Percentiles rank a stretch among this genome's conserved stretches.
Evolutionary conservation across 2,329 filamentous ascomycete species (phyloP).

Genomic region (Cercospora zeina): DNA sequence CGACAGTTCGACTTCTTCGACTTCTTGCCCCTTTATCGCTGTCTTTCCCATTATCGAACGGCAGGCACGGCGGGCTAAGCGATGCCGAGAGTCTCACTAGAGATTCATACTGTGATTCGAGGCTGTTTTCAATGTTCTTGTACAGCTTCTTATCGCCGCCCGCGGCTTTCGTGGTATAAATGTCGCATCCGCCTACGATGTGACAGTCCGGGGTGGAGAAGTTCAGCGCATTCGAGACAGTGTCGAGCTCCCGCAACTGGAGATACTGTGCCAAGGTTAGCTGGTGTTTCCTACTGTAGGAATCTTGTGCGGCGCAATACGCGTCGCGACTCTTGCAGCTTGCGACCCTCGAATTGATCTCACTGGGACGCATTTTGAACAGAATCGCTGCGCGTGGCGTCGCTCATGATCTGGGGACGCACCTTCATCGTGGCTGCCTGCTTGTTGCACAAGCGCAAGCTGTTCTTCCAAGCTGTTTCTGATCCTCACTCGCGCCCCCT

Average conservation of each 20-base stretch:
- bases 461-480: constrained; percentile 6
- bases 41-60: constrained; percentile 30
- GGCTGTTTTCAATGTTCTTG: constrained; percentile 87
- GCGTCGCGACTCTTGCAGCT: constrained; percentile 1
- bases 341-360: constrained; percentile 27
- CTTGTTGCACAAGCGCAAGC: constrained; percentile 14
- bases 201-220: constrained; percentile 93
- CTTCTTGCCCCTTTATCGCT: constrained; percentile 35
- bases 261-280: constrained; percentile 67
- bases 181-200: constrained; percentile 88
- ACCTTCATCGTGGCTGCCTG: constrained; percentile 36
- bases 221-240: constrained; percentile 87
- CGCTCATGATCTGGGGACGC: constrained; percentile 16
- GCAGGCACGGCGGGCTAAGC: constrained; percentile 69
- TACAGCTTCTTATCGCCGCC: constrained; percentile 96
- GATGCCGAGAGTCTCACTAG: constrained; percentile 82
- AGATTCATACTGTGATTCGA: constrained; percentile 88
- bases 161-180: constrained; percentile 96
- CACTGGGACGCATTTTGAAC: constrained; percentile 20
- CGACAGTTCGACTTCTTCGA: constrained; percentile 35
- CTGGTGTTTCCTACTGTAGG: not conserved
- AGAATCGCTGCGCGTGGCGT: constrained; percentile 13
- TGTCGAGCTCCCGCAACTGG: constrained; percentile 85
- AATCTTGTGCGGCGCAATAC: not conserved
- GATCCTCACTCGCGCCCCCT: not conserved